Base-by-base conservation (phyloP, 805 yeast genomes). In the Spathaspora boniae region DNA sequence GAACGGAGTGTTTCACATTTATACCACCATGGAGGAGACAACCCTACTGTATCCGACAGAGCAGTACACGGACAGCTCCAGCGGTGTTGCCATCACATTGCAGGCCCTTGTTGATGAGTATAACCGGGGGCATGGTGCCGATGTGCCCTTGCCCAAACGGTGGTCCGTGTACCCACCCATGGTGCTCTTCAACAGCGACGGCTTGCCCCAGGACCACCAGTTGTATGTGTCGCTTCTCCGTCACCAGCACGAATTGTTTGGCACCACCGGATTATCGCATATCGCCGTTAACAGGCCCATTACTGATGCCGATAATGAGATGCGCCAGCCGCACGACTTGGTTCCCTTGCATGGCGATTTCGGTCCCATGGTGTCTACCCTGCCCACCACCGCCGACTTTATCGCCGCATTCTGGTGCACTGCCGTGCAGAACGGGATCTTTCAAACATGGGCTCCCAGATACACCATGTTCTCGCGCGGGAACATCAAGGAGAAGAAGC, bases 401-500 rank as follows among this genome's bases (percentile, higher is more conserved):
- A 44, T 56, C 1, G 28, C 48, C 0, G 82, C 85, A 0, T 74
- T 86, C 46, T 86, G 95, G 95, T 83, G 88, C 46, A 56, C 68
- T 8, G 69, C 70, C 1, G 58, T 66, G 2, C 96, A 86, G 48
- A 85, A 87, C 53, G 88, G 87, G 2, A 76, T 86, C 3, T 63
- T 54, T 43, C 96, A 86, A 50, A 69, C 73, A 7, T 86, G 96
- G 96, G 86, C 91, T 5, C 96, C 96, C 2, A 54, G 70, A 36
- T 81, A 77, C 50, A 85, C 95, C 2, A 86, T 86, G 96, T 87
- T 87, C 53, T 80, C 89, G 32, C 58, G 96, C 14, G 96, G 96
- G 1, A 86, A 86, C 53, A 75, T 87, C 47, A 82, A 82, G 44
- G 96, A 86, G 50, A 86, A 86, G 54, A 70, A 76, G 9, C 57